Evolutionary conservation across 495 filamentous ascomycete genomes (phyloP), one percentile per base, ranked within the genome.

Genomic region (Barbatosphaeria neglecta): DNA sequence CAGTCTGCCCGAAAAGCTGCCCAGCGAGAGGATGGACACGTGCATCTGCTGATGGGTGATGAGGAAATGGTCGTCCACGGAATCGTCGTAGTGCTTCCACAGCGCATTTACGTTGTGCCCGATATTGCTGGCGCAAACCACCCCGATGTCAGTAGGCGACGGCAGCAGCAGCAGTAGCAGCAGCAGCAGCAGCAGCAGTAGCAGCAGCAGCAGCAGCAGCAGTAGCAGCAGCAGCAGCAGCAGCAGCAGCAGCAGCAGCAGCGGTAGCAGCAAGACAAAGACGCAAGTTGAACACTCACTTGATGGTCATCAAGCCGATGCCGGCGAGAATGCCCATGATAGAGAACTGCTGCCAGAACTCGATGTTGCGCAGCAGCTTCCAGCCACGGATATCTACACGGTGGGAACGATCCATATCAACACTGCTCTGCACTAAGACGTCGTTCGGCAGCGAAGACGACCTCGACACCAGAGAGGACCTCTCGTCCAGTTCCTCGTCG

Each of bases 271-370:
- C 9, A 18, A 16, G 3, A 25, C 18, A 45, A 39, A 11, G 13
- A 31, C 42, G 15, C 7, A 31, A 3, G 28, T 25, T 25, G 3
- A 15, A 22, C 40, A 76, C 87, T 65, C 68, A 94, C 88, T 98
- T 98, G 61, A 98, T 98, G 3, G 93, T 97, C 92, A 98, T 98
- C 57, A 97, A 64, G 10, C 92, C 92, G 58, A 95, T 85, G 37
- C 92, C 92, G 17, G 88, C 87, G 50, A 97, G 68, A 15, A 96
- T 74, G 25, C 83, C 90, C 76, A 97, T 83, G 31, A 93, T 77
- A 43, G 76, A 54, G 60, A 88, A 97, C 33, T 93, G 66, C 53
- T 92, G 80, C 87, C 89, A 97, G 64, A 97, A 98, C 43, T 95
- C 86, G 44, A 81, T 50, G 40, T 72, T 76, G 27, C 67, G 68